A percentile compares a stretch with the other conserved stretches of the same genome.
phyloP scores from a whole-genome alignment of 352 stramenopile genomes.

The Phytophthora lateralis region DNA sequence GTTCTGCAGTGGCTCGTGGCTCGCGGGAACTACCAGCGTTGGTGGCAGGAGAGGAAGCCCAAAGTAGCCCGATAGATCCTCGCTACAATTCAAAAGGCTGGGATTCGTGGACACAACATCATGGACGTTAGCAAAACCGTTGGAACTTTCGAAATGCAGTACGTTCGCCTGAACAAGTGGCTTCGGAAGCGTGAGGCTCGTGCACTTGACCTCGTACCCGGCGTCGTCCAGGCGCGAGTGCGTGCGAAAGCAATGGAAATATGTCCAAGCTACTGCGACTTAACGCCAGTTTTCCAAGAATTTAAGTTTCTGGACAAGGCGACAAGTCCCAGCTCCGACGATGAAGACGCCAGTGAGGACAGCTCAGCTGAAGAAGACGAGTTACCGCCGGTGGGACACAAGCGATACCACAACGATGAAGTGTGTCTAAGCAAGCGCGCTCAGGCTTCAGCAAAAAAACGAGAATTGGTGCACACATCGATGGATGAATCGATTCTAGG shows the following conservation, averaged over 20 bases:
- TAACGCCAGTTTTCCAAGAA: neutral
- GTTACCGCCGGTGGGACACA: no score
- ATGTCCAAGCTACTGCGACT: neutral
- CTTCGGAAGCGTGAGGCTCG: neutral
- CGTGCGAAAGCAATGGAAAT: neutral
- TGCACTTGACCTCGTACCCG: neutral
- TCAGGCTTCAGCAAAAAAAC: no score
- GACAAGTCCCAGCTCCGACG: neutral
- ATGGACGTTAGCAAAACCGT: neutral
- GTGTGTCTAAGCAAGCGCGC: no score
- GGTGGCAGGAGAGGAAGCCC: neutral
- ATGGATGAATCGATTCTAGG: no score
- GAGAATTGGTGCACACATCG: no score
- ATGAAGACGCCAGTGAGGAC: no score
- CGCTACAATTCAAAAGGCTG: neutral
- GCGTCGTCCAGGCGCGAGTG: neutral
- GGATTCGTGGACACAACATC: neutral
- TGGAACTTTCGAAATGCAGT: neutral
- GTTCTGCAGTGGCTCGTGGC: neutral
- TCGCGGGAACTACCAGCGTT: neutral
- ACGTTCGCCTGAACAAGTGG: neutral
- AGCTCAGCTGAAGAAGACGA: no score
- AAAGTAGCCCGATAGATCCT: neutral
- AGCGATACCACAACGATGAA: no score
- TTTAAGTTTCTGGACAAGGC: neutral